Conservation (phyloP, 31 red algal species). For the Odonthalia washingtoniensis region DNA sequence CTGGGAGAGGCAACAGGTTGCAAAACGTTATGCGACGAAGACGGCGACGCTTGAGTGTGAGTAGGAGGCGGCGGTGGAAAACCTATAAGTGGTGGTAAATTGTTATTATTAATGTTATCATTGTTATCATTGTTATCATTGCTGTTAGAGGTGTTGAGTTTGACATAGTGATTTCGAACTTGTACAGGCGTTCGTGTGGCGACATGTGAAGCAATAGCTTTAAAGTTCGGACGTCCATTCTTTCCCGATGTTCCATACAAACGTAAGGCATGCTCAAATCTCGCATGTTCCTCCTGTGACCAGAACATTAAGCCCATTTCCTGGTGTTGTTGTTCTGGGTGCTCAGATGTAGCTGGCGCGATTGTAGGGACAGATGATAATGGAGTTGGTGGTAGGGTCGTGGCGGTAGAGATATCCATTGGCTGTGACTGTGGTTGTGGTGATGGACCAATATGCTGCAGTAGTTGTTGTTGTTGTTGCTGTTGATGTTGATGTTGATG, state of each 20-base stretch:
- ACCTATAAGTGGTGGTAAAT: no score
- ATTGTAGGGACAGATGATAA: background rate
- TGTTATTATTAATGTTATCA: no score
- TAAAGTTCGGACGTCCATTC: slow-evolving; percentile 51
- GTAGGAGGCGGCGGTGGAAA: no score
- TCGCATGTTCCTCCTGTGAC: slow-evolving; percentile 60
- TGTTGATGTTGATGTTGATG: slow-evolving; percentile 20
- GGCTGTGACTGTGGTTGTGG: background rate
- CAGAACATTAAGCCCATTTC: slow-evolving; percentile 17
- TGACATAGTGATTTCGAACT: slow-evolving; percentile 61
- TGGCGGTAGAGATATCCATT: background rate
- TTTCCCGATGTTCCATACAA: slow-evolving; percentile 30
- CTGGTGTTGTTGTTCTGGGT: background rate
- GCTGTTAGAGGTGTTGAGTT: no score
- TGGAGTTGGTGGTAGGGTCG: background rate
- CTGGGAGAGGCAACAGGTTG: background rate
- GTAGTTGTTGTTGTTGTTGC: background rate
- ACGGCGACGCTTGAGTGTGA: slow-evolving; percentile 18
- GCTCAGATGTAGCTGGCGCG: background rate
- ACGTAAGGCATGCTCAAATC: slow-evolving; percentile 65
- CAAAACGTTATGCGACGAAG: background rate
- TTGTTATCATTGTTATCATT: no score
- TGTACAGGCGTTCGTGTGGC: slow-evolving; percentile 63
- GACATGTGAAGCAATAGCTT: slow-evolving; percentile 54
- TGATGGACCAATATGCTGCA: background rate